Percentiles rank a stretch among this genome's conserved stretches.
These are phyloP conservation scores for Suillus alpinus DNA, from an alignment of 768 basidiomycete genomes.

Conservation along the genomic window DNA sequence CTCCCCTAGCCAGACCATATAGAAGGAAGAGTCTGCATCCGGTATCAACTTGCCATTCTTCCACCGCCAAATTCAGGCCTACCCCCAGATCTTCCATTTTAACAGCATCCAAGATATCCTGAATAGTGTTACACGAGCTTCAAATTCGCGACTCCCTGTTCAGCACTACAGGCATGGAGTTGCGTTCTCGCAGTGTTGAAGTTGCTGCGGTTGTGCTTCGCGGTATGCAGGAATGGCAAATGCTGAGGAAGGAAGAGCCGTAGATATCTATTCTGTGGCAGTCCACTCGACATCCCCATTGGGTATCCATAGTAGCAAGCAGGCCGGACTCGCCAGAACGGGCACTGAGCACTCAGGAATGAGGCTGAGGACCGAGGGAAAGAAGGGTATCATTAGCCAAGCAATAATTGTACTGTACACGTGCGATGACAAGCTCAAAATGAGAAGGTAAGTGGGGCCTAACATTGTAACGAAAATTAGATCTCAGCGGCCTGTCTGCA, in stretches of 20 bases:
- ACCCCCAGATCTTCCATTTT: conserved; percentile 49
- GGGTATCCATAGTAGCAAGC: neutral
- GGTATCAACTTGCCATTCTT: conserved; percentile 42
- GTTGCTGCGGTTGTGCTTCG: conserved; percentile 49
- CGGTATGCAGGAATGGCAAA: conserved; percentile 60
- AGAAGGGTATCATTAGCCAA: neutral
- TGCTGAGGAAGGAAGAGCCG: conserved; percentile 67
- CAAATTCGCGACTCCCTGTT: conserved; percentile 4
- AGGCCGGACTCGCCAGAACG: neutral
- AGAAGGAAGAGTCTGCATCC: conserved; percentile 32
- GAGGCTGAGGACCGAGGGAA: neutral
- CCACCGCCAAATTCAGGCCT: conserved; percentile 53
- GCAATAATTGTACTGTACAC: neutral
- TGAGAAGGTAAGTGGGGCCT: neutral
- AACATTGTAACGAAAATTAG: neutral
- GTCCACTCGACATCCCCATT: neutral
- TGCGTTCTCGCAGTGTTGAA: conserved; percentile 38
- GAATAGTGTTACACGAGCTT: conserved; percentile 17
- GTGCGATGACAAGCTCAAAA: neutral
- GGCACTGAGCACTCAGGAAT: neutral
- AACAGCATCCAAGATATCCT: conserved; percentile 45
- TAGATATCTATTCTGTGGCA: conserved; percentile 42
- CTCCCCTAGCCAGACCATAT: too few species aligned
- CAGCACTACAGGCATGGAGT: conserved; percentile 17
- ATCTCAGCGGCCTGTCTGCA: neutral